phyloP scores from a whole-genome alignment of 78 protist species.

The Paulinella micropora region DNA sequence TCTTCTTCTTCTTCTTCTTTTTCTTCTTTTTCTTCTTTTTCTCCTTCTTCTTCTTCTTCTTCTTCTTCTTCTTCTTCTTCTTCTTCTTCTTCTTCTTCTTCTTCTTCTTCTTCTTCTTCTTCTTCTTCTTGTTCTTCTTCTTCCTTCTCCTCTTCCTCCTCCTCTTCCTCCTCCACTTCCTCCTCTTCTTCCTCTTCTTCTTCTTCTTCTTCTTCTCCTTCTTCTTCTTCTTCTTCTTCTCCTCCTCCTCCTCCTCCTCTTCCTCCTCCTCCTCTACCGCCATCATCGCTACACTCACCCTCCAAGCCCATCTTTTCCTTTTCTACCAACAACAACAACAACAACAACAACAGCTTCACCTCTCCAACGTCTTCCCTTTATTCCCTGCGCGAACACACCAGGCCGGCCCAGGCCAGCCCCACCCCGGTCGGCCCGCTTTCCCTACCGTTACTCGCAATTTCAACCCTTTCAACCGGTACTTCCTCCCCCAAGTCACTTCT shows the following conservation, averaged over 20 bases:
- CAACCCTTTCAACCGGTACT: too few species aligned
- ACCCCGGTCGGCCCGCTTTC: neutral
- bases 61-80: neutral
- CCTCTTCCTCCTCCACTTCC: too few species aligned
- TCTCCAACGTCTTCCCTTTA: neutral
- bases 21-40: neutral
- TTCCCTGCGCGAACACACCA: neutral
- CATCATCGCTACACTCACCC: neutral
- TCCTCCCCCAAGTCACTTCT: too few species aligned
- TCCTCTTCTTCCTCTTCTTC: neutral
- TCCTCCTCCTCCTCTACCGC: conserved; percentile 5
- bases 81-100: neutral
- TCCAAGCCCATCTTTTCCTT: neutral
- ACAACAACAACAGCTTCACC: too few species aligned
- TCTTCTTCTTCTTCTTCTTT: neutral
- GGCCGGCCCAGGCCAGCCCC: neutral
- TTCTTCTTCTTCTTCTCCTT: neutral
- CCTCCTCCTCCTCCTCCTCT: neutral
- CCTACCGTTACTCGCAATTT: too few species aligned
- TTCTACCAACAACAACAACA: too few species aligned
- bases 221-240: neutral
- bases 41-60: neutral
- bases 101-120: neutral
- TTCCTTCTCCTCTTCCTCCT: too few species aligned
- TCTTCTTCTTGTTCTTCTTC: too few species aligned